phyloP scores from a whole-genome alignment of 495 filamentous ascomycete genomes.

The Hypoxylon cercidicola region DNA sequence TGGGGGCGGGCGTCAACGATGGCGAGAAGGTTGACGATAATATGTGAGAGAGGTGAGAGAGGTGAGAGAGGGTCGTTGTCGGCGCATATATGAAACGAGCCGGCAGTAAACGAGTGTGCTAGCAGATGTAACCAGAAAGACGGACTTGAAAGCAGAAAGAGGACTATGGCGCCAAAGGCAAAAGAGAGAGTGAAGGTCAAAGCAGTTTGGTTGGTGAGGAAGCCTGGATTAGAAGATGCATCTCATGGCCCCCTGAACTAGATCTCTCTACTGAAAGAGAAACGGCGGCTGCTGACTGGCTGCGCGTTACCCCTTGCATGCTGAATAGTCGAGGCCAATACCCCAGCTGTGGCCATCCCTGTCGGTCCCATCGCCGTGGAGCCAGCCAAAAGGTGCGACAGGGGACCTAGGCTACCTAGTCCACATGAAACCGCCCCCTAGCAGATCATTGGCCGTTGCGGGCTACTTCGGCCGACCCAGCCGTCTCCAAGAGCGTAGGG shows the following conservation, averaged over 20 bases:
- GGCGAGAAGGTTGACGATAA: slow-evolving; percentile 41
- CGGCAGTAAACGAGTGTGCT: slow-evolving; percentile 37
- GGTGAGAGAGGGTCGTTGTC: slow-evolving; percentile 33
- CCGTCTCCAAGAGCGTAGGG: slow-evolving; percentile 16
- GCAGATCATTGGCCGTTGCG: slow-evolving; percentile 32
- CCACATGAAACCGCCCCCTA: slow-evolving; percentile 37
- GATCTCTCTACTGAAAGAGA: slow-evolving; percentile 31
- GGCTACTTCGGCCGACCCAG: slow-evolving; percentile 19
- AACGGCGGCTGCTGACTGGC: slow-evolving; percentile 32
- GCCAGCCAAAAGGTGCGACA: slow-evolving; percentile 24
- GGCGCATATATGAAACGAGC: slow-evolving; percentile 48
- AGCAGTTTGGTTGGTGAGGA: slow-evolving; percentile 42
- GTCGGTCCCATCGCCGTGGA: slow-evolving; percentile 32
- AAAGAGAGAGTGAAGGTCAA: slow-evolving; percentile 31
- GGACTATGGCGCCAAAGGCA: slow-evolving; percentile 28
- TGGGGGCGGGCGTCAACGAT: slow-evolving; percentile 23
- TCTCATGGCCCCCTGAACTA: slow-evolving; percentile 33
- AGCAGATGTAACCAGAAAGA: slow-evolving; percentile 26
- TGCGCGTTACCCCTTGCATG: slow-evolving; percentile 23
- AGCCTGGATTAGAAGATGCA: slow-evolving; percentile 42
- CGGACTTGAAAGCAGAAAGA: slow-evolving; percentile 26
- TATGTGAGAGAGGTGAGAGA: slow-evolving; percentile 29
- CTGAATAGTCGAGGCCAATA: slow-evolving; percentile 28
- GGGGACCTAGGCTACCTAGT: slow-evolving; percentile 22
- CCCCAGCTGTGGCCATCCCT: slow-evolving; percentile 33